A percentile compares a stretch with the other conserved stretches of the same genome.
These are phyloP conservation scores for Ananas comosus DNA, from an alignment of 176 grass and related monocot genomes.

Conservation along the genomic window DNA sequence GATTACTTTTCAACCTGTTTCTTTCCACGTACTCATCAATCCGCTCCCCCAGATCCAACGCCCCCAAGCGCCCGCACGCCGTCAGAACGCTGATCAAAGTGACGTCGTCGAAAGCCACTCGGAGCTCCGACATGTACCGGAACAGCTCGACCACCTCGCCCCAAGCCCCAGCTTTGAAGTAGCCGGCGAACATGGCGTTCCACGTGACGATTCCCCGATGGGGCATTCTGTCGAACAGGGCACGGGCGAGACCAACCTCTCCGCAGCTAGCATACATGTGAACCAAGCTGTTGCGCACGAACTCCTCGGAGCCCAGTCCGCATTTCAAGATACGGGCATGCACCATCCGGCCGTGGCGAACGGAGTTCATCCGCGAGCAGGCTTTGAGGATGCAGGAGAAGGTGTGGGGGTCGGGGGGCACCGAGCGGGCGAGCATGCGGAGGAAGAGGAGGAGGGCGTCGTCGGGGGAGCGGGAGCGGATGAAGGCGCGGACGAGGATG, in stretches of 20 bases:
- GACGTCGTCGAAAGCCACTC: slow-evolving; percentile 41
- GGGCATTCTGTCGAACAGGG: slow-evolving; percentile 16
- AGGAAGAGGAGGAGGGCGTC: slow-evolving; percentile 49
- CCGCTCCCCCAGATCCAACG: slow-evolving; percentile 17
- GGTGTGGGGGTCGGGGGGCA: slow-evolving; percentile 19
- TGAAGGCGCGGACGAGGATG: slow-evolving; percentile 43
- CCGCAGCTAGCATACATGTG: slow-evolving; percentile 26
- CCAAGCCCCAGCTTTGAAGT: slow-evolving; percentile 42
- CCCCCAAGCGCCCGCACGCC: slow-evolving; percentile 21
- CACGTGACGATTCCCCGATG: slow-evolving; percentile 28
- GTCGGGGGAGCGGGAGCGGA: slow-evolving; percentile 17
- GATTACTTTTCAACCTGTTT: slow-evolving; percentile 23
- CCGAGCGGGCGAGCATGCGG: slow-evolving; percentile 32
- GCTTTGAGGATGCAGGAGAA: slow-evolving; percentile 25
- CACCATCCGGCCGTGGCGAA: not conserved
- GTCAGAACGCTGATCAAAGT: slow-evolving; percentile 48
- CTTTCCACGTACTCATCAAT: slow-evolving; percentile 11
- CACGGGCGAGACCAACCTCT: not conserved
- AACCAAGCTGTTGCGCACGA: slow-evolving; percentile 24
- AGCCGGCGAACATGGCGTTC: slow-evolving; percentile 38
- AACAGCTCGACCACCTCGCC: slow-evolving; percentile 36
- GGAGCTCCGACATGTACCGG: slow-evolving; percentile 30
- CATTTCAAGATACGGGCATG: slow-evolving; percentile 9
- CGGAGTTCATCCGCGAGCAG: slow-evolving; percentile 9
- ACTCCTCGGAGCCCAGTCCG: slow-evolving; percentile 17